Evolutionary conservation across 2,329 filamentous ascomycete species (phyloP), one percentile per base, ranked within the genome.

Genomic region (Tympanopsis confertula): DNA sequence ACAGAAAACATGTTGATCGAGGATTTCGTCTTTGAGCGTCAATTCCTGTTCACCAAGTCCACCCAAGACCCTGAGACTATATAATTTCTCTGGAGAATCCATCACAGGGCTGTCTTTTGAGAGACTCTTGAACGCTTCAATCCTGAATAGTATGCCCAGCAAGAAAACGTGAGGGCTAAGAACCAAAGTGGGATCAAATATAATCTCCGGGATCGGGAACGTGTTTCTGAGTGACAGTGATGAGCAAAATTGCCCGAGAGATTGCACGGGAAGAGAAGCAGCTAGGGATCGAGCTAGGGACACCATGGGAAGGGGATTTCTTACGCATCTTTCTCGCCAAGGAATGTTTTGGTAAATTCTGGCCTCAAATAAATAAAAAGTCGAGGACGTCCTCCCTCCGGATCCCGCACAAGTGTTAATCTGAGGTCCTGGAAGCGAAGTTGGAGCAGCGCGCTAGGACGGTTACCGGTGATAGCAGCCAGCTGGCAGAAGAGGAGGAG

Each of bases 51-150:
- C 20, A 36, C 53, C 50, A 4, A 50, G 38, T 18, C 50, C 47
- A 42, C 54, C 40, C 19, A 52, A 39, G 38, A 61, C 50, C n/a
- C 44, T 35, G 14, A 61, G 47, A 36, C 48, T 51, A 37, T 58
- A 61, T 3, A 61, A 36, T 39, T 59, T 54, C 42, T 58, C 45
- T 12, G 47, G 37, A 30, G 36, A 54, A 38, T 53, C 48, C 36
- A 62, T 20, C 30, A 53, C 48, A 12, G 47, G 50, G 7, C 30
- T 15, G 15, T 10, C 17, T 13, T 10, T 33, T 12, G 30, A 33
- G 7, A 13, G 10, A 5, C 38, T 50, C 41, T 54, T 51, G 35
- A 61, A 62, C 14, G 41, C 53, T 15, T 44, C 13, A 39, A 55
- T 47, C 18, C 45, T 39, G 36, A 58, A 59, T 19, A 59, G 48